A percentile compares a stretch with the other conserved stretches of the same genome.
Evolutionary conservation across 179 eudicot genomes (phyloP).

Genomic region (Carnegiea gigantea): DNA sequence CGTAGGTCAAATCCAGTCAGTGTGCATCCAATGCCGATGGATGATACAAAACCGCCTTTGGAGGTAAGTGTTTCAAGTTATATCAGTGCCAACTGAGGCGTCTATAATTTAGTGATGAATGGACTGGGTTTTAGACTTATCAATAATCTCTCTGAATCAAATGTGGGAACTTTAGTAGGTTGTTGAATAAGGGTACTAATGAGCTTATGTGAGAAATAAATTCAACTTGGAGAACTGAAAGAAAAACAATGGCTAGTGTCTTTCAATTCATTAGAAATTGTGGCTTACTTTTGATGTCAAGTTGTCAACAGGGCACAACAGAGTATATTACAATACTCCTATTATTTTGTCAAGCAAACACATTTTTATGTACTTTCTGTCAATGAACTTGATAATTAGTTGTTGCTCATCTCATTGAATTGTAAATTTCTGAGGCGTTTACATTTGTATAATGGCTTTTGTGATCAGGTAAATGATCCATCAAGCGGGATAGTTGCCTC

Average conservation of each 20-base stretch:
- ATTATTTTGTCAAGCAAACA: too few species aligned
- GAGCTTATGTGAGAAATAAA: neutral
- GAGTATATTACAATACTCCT: too few species aligned
- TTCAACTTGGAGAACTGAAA: too few species aligned
- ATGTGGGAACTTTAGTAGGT: neutral
- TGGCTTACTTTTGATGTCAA: neutral
- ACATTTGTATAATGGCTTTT: neutral
- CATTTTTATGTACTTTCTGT: too few species aligned
- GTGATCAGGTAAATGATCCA: constrained; percentile 40
- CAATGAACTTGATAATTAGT: neutral
- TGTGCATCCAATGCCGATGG: constrained; percentile 52
- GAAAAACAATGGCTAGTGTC: neutral
- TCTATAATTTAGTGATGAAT: neutral
- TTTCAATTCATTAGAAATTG: neutral
- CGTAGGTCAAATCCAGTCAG: constrained; percentile 39
- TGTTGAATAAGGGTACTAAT: neutral
- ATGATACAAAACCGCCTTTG: constrained; percentile 38
- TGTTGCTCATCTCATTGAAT: neutral
- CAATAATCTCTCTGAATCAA: too few species aligned
- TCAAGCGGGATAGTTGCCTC: constrained; percentile 33
- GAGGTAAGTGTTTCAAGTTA: constrained; percentile 38
- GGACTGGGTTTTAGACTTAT: neutral
- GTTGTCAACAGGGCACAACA: neutral
- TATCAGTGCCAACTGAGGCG: too few species aligned
- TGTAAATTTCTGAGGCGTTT: neutral